Percentiles rank a stretch among this genome's conserved stretches.
phyloP scores from a whole-genome alignment of 345 rosid genomes.

The Lepidium didymum region DNA sequence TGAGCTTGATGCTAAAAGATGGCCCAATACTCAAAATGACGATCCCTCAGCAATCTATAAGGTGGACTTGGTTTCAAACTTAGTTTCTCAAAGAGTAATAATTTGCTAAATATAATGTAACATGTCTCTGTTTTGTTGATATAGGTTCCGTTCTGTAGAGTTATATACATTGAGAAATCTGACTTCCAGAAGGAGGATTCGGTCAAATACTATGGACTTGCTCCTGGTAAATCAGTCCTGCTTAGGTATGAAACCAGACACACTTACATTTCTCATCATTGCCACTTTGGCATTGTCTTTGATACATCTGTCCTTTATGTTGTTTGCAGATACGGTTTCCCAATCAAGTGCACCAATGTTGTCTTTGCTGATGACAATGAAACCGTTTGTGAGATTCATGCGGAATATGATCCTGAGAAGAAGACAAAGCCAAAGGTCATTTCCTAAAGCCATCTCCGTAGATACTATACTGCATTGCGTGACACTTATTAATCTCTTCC shows the following conservation, averaged over 20 bases:
- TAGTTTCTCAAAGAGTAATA: not conserved
- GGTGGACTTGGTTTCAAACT: constrained; percentile 37
- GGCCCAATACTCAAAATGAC: constrained; percentile 74
- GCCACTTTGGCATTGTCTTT: not conserved
- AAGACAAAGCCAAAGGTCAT: constrained; percentile 76
- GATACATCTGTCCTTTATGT: not conserved
- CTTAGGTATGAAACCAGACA: constrained; percentile 38
- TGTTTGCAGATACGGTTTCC: constrained; percentile 23
- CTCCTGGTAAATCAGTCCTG: constrained; percentile 80
- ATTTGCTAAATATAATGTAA: not conserved
- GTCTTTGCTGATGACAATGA: constrained; percentile 67
- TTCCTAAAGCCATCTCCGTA: not conserved
- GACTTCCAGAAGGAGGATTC: constrained; percentile 91
- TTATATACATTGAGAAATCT: constrained; percentile 69
- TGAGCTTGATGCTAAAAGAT: constrained; percentile 80
- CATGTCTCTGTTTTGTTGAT: not conserved
- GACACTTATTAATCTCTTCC: not conserved
- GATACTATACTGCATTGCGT: not conserved
- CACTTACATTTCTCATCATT: not conserved
- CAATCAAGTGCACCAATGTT: constrained; percentile 21
- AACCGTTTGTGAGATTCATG: constrained; percentile 57
- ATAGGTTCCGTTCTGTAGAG: constrained; percentile 52
- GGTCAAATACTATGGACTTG: constrained; percentile 82
- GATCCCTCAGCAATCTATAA: constrained; percentile 68
- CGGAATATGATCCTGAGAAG: constrained; percentile 76